phyloP scores from a whole-genome alignment of 306 rosid species.

The Dicorynia guianensis region DNA sequence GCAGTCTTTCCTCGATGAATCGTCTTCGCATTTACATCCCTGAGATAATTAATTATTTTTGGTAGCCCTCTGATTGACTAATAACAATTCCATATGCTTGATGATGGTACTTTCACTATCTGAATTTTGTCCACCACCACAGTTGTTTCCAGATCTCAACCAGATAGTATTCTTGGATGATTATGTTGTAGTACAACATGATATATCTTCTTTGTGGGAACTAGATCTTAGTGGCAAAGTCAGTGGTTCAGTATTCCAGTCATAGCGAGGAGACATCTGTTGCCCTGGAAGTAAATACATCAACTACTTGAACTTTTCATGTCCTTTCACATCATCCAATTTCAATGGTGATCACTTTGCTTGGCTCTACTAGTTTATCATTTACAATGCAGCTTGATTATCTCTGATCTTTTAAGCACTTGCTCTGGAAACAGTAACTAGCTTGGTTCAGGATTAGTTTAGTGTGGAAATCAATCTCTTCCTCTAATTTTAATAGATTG shows the following conservation, averaged over 20 bases:
- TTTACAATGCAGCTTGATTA: slow-evolving; percentile 65
- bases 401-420: background rate
- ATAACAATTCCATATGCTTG: slow-evolving; percentile 35
- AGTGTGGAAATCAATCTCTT: background rate
- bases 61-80: slow-evolving; percentile 17
- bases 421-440: too few species aligned
- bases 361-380: slow-evolving; percentile 61
- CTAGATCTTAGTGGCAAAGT: slow-evolving; percentile 82
- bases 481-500: slow-evolving; percentile 44
- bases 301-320: slow-evolving; percentile 72
- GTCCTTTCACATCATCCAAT: slow-evolving; percentile 70
- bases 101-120: slow-evolving; percentile 37
- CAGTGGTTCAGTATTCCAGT: slow-evolving; percentile 75
- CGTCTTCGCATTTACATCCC: slow-evolving; percentile 79
- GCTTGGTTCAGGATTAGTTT: background rate
- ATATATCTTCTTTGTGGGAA: slow-evolving; percentile 77
- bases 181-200: slow-evolving; percentile 82
- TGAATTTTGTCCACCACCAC: slow-evolving; percentile 55
- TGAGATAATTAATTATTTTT: slow-evolving; percentile 56
- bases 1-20: slow-evolving; percentile 77
- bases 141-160: slow-evolving; percentile 88
- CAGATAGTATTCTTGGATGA: slow-evolving; percentile 81
- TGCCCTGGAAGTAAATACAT: slow-evolving; percentile 69
- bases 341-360: slow-evolving; percentile 63
- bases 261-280: slow-evolving; percentile 67